phyloP scores from a whole-genome alignment of 2,329 filamentous ascomycete genomes.

The Calonectria honghensis region DNA sequence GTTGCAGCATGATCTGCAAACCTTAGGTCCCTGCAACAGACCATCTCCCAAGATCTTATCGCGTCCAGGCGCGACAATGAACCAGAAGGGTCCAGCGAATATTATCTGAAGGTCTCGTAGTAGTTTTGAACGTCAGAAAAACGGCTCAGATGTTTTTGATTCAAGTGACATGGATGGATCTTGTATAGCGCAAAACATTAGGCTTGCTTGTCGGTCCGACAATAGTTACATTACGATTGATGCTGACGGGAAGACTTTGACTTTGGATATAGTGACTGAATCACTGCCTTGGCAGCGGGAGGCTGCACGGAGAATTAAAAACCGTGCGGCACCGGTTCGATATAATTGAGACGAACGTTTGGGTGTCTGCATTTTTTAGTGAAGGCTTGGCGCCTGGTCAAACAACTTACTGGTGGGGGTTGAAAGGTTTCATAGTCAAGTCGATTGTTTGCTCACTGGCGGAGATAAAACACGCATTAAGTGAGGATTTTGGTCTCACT shows the following conservation, averaged over 20 bases:
- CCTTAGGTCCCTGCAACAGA: neutral
- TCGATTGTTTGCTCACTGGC: neutral
- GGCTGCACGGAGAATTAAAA: neutral
- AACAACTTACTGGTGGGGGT: neutral
- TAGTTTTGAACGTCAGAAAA: neutral
- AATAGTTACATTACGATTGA: neutral
- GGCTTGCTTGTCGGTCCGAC: neutral
- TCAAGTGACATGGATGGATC: neutral
- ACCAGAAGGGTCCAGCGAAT: neutral
- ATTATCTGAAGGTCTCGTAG: fast-evolving
- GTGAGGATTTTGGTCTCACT: neutral
- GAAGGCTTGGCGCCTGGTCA: neutral
- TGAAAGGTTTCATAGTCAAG: neutral
- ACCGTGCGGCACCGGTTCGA: neutral
- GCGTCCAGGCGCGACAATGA: neutral
- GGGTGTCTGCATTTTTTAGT: neutral
- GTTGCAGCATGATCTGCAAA: neutral
- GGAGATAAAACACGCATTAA: neutral
- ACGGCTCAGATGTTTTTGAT: neutral
- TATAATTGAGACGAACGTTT: neutral
- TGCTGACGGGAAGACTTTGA: too few relatives aligned
- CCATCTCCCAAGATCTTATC: neutral
- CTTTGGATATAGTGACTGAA: neutral
- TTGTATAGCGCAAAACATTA: neutral
- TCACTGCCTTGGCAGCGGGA: neutral